Base-by-base conservation (phyloP, 139 green algal species). In the Tetraselmis striata region DNA sequence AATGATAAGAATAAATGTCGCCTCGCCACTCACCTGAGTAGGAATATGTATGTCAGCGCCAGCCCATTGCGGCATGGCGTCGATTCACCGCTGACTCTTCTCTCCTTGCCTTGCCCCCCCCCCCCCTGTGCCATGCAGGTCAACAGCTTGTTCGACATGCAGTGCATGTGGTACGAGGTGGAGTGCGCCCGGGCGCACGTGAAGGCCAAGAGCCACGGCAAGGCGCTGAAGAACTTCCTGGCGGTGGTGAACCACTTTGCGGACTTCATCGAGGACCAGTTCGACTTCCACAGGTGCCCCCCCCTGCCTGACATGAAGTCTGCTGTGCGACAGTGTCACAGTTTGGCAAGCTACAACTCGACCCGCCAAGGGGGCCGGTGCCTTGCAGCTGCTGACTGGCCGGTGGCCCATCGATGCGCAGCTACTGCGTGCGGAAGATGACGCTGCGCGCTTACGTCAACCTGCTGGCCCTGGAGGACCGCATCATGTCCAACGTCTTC, bases 231-330 rank as follows among this genome's bases (percentile, higher is more conserved):
- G 85, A 94, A 94, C 77, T 96, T 95, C 83, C 31, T 88, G 1
- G 87, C 89, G 31, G 87, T 97, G 22, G 83, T 89, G 59, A 92
- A 90, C 76, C 96, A 99, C 89, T 99, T 96, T 89, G 83, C 82
- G 1, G 93, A 97, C 81, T 94, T 97, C 79, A 76, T 82, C 25
- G 97, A 99, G 84, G 97, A 99, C 89, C 96, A 99, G 90, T 98
- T 99, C 78, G 97, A 99, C 90, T 99, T 99, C 88, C 97, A 99
- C 90, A 67, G 45, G 45, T n/a, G n/a, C n/a, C n/a, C n/a, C n/a
- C n/a, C n/a, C n/a, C n/a, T n/a, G n/a, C n/a, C n/a, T n/a, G n/a
- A n/a, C n/a, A n/a, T n/a, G n/a, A n/a, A n/a, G n/a, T n/a, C n/a
- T n/a, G n/a, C n/a, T n/a, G n/a, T n/a, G n/a, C n/a, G n/a, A n/a